Evolutionary conservation across 192 early-diverging fungal species (phyloP).

Genomic region (Backusella psychrophila): DNA sequence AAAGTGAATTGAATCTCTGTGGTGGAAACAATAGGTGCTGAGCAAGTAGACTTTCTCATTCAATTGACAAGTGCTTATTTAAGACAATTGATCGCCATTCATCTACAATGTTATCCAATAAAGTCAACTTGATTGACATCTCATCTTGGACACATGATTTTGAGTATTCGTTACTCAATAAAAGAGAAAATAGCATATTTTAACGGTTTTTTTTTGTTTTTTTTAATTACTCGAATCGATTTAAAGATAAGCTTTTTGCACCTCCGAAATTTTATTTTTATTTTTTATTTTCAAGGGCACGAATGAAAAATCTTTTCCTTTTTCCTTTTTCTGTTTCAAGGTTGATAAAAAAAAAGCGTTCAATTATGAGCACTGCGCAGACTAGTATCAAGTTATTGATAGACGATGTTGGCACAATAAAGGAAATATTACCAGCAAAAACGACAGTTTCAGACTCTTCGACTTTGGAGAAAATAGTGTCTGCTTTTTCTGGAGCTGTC

Average conservation of each 20-base stretch:
- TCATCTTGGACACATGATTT: too few species aligned
- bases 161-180: too few species aligned
- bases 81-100: too few species aligned
- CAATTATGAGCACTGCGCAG: not conserved
- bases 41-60: too few species aligned
- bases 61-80: too few species aligned
- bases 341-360: not conserved
- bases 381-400: not conserved
- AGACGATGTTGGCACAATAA: not conserved
- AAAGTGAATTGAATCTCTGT: too few species aligned
- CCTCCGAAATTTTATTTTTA: not conserved
- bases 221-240: too few species aligned
- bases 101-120: too few species aligned
- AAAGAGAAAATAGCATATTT: too few species aligned
- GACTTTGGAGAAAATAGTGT: slow-evolving; percentile 66
- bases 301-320: not conserved
- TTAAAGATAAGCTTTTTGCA: not conserved
- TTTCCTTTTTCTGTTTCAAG: not conserved
- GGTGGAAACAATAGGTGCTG: too few species aligned
- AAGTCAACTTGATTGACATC: too few species aligned
- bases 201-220: too few species aligned
- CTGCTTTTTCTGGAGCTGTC: slow-evolving; percentile 81
- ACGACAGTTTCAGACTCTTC: slow-evolving; percentile 22
- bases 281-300: not conserved
- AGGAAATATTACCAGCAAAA: not conserved